phyloP scores from a whole-genome alignment of 169 alveolate species.

The Plasmodium reichenowi region DNA sequence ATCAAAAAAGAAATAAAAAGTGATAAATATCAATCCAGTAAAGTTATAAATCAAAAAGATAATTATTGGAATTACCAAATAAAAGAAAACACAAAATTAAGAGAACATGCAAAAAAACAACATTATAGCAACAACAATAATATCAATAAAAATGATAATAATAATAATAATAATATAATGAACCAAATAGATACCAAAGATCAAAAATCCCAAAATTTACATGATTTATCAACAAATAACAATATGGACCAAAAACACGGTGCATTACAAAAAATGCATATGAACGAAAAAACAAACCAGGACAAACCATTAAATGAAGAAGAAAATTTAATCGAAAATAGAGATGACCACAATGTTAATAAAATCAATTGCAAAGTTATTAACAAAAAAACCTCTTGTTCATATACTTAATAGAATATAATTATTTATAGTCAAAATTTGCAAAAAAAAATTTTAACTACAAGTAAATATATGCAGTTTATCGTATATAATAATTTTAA shows the following conservation, averaged over 20 bases:
- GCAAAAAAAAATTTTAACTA: too few relatives aligned
- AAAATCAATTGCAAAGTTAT: constrained; percentile 61
- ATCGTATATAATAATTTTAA: background rate
- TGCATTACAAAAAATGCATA: constrained; percentile 10
- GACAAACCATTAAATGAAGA: background rate
- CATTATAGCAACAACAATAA: background rate
- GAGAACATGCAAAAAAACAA: background rate
- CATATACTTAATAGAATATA: constrained; percentile 13
- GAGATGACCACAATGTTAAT: constrained; percentile 27
- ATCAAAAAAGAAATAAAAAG: background rate
- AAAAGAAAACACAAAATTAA: background rate
- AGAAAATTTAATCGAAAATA: background rate
- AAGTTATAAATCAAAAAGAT: too few relatives aligned
- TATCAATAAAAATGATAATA: background rate
- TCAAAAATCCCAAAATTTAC: background rate
- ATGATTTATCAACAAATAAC: background rate
- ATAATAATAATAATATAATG: background rate
- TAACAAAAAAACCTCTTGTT: constrained; percentile 33
- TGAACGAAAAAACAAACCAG: background rate
- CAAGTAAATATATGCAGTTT: constrained; percentile 1
- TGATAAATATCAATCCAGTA: background rate
- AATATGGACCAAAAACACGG: background rate
- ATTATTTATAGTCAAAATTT: constrained; percentile 5
- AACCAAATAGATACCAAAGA: background rate
- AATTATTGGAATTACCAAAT: too few relatives aligned